Evolutionary conservation across 371 early-diverging fungal genomes (phyloP).

Genomic region (Mortierella sp.): DNA sequence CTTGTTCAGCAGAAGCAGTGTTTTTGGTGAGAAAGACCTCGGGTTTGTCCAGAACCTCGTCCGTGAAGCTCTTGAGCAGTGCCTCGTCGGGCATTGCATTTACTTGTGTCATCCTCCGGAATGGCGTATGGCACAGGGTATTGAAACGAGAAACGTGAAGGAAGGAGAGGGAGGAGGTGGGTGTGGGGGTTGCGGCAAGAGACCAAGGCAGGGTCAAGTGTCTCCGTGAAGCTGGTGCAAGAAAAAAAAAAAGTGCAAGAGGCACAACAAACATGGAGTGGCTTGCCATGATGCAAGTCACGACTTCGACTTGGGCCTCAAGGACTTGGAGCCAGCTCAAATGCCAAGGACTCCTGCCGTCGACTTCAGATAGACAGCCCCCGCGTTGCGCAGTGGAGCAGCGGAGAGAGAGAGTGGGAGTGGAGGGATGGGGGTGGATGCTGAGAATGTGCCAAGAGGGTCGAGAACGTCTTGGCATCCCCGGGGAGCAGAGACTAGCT

Average conservation of each 20-base stretch:
- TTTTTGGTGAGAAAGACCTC: slow-evolving; percentile 49
- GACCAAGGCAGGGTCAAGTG: neutral
- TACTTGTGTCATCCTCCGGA: slow-evolving; percentile 20
- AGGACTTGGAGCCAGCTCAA: no score
- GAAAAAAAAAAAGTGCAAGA: neutral
- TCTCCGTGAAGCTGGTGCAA: neutral
- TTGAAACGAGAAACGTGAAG: neutral
- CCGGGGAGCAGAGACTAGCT: no score
- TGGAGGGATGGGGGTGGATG: no score
- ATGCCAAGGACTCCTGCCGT: no score
- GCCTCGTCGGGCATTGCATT: slow-evolving; percentile 49
- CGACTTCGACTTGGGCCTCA: no score
- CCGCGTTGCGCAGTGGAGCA: no score
- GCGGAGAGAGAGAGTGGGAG: no score
- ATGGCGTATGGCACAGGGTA: neutral
- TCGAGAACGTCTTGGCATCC: no score
- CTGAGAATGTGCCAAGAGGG: no score
- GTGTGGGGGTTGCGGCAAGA: no score
- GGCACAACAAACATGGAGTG: neutral
- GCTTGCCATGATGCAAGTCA: neutral
- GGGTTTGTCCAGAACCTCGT: slow-evolving; percentile 44
- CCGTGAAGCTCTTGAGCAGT: slow-evolving; percentile 35
- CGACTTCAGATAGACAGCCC: no score
- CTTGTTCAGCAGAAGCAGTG: slow-evolving; percentile 40
- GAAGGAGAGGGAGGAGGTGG: neutral